A percentile compares a stretch with the other conserved stretches of the same genome.
Evolutionary conservation across 306 rosid species (phyloP).

Genomic region (Acacia melanoxylon): DNA sequence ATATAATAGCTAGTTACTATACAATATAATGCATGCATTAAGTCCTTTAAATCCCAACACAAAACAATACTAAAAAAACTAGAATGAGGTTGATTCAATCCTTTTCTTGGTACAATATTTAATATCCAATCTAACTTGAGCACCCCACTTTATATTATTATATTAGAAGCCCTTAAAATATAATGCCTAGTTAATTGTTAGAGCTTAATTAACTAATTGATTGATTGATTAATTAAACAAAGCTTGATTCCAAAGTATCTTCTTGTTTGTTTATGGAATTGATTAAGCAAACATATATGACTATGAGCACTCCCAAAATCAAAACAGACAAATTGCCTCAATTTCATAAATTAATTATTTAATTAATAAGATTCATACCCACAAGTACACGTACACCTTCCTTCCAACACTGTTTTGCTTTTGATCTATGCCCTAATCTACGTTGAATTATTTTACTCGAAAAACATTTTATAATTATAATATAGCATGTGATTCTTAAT

Average conservation of each 20-base stretch:
- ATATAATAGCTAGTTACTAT: not conserved
- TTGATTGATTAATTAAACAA: not conserved
- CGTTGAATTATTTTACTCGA: not conserved
- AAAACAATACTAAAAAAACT: not conserved
- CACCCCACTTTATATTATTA: not conserved
- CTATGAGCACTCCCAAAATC: not conserved
- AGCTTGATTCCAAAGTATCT: slow-evolving; percentile 26
- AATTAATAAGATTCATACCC: not conserved
- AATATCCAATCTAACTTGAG: not conserved
- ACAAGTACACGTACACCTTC: not conserved
- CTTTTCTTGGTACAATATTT: not conserved
- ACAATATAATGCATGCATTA: not conserved
- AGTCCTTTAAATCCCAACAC: not conserved
- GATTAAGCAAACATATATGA: not conserved
- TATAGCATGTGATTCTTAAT: not conserved
- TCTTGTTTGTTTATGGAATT: slow-evolving; percentile 25
- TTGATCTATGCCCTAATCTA: not conserved
- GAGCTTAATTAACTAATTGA: not conserved
- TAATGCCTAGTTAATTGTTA: not conserved
- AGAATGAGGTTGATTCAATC: not conserved
- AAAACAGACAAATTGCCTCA: slow-evolving; percentile 38
- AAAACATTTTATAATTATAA: not conserved
- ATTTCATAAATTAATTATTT: slow-evolving; percentile 34
- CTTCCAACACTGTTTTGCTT: not conserved
- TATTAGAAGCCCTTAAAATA: not conserved